Conservation (phyloP, 805 yeast species). For the Hanseniaspora meyeri region DNA sequence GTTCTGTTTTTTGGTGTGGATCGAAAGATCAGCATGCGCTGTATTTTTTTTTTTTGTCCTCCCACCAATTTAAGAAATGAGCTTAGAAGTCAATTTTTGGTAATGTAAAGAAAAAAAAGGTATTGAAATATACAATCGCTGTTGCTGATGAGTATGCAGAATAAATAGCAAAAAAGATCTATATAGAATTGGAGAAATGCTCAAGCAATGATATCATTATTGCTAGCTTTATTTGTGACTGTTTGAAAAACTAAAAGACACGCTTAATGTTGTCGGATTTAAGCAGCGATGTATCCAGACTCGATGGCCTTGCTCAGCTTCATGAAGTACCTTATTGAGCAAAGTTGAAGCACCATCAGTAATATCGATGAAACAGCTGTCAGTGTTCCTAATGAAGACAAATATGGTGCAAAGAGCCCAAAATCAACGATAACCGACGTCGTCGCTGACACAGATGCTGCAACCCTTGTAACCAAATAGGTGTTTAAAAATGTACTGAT, state of each 20-base stretch:
- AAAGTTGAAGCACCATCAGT: background rate
- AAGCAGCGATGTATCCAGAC: background rate
- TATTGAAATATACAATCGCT: too few relatives aligned
- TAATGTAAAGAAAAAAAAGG: too few relatives aligned
- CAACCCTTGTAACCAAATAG: background rate
- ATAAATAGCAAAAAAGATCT: too few relatives aligned
- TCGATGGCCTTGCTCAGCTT: background rate
- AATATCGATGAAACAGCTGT: background rate
- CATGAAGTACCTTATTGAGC: background rate
- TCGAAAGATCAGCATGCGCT: too few relatives aligned
- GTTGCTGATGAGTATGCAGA: too few relatives aligned
- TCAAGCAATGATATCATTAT: too few relatives aligned
- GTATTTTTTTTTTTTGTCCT: too few relatives aligned
- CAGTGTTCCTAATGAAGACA: conserved; percentile 55
- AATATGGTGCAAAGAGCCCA: conserved; percentile 58
- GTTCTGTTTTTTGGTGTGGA: background rate
- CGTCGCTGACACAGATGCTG: conserved; percentile 39
- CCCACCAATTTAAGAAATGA: too few relatives aligned
- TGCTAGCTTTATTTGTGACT: too few relatives aligned
- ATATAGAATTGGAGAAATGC: too few relatives aligned
- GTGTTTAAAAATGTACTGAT: background rate
- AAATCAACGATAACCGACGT: conserved; percentile 75
- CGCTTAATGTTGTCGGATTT: background rate
- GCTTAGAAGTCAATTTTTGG: too few relatives aligned
- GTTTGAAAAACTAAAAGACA: too few relatives aligned